Conservation (phyloP, 2,329 filamentous ascomycete species). For the Hypoxylon sp. region DNA sequence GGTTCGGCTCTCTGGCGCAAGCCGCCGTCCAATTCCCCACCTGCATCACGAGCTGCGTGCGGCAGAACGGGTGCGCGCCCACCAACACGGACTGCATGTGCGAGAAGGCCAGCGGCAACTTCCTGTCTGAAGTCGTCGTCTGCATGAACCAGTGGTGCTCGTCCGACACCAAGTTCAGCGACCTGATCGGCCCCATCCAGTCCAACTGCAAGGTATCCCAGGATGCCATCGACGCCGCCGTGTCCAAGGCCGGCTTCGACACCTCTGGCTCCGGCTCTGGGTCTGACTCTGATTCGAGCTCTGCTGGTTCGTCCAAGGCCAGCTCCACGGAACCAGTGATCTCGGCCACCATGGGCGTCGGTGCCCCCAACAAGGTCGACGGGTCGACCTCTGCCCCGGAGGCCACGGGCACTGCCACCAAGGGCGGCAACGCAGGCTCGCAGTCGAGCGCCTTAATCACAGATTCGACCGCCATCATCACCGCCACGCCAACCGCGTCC, state of each 20-base stretch:
- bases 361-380: constrained; percentile 32
- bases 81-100: constrained; percentile 58
- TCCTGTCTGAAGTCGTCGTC: constrained; percentile 57
- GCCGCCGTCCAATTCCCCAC: constrained; percentile 49
- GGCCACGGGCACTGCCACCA: constrained; percentile 21
- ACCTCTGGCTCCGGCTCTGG: constrained; percentile 22
- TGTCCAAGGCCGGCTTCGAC: constrained; percentile 47
- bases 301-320: constrained; percentile 20
- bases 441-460: constrained; percentile 26
- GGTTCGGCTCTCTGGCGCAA: constrained; percentile 47
- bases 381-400: constrained; percentile 10
- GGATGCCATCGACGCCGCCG: constrained; percentile 54
- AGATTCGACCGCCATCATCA: constrained; percentile 29
- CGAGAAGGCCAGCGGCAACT: constrained; percentile 52
- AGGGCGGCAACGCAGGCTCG: constrained; percentile 12
- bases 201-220: constrained; percentile 55
- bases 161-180: constrained; percentile 52
- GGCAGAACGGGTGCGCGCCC: constrained; percentile 53
- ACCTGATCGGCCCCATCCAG: constrained; percentile 55
- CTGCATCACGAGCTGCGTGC: constrained; percentile 58
- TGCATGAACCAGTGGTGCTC: constrained; percentile 59
- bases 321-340: constrained; percentile 27
- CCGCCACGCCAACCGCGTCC: constrained; percentile 25
- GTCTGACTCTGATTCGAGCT: constrained; percentile 3
- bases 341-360: constrained; percentile 26